Conservation (phyloP, 1,284 basidiomycete genomes). For the Cryptococcus floricola region DNA sequence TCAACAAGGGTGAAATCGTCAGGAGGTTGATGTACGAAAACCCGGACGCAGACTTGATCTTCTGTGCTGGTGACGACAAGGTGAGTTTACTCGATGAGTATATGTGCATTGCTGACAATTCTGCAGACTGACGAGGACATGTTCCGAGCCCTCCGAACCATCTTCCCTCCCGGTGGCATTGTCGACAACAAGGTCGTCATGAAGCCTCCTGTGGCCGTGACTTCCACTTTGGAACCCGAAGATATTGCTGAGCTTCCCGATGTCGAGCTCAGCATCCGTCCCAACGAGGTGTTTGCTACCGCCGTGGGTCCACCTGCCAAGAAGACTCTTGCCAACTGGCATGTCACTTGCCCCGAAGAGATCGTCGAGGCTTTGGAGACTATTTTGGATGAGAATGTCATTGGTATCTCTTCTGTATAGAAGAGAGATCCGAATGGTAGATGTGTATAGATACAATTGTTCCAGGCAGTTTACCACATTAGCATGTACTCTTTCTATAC, state of each 20-base stretch:
- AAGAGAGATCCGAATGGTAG: not conserved
- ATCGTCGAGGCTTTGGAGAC: slow-evolving; percentile 45
- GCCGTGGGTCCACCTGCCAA: slow-evolving; percentile 82
- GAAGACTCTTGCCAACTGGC: slow-evolving; percentile 82
- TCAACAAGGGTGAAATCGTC: slow-evolving; percentile 99
- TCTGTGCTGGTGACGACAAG: slow-evolving; percentile 98
- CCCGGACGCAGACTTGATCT: slow-evolving; percentile 89
- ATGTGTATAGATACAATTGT: not conserved
- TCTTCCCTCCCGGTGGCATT: slow-evolving; percentile 51
- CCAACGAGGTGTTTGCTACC: slow-evolving; percentile 77
- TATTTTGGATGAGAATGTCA: slow-evolving; percentile 21
- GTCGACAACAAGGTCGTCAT: slow-evolving; percentile 55
- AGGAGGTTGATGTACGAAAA: slow-evolving; percentile 87
- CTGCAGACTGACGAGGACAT: slow-evolving; percentile 86
- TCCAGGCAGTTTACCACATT: not conserved
- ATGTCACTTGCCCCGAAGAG: slow-evolving; percentile 61
- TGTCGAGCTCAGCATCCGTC: slow-evolving; percentile 62
- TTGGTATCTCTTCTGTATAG: not conserved
- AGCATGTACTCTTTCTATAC: not conserved
- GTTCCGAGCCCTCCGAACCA: slow-evolving; percentile 74
- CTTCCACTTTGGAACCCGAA: slow-evolving; percentile 49
- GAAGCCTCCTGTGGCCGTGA: slow-evolving; percentile 70
- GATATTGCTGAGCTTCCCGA: slow-evolving; percentile 50
- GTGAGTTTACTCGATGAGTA: slow-evolving; percentile 51
- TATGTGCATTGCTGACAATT: not conserved